Evolutionary conservation across 371 early-diverging fungal species (phyloP).

Genomic region (Mucor racemosus): DNA sequence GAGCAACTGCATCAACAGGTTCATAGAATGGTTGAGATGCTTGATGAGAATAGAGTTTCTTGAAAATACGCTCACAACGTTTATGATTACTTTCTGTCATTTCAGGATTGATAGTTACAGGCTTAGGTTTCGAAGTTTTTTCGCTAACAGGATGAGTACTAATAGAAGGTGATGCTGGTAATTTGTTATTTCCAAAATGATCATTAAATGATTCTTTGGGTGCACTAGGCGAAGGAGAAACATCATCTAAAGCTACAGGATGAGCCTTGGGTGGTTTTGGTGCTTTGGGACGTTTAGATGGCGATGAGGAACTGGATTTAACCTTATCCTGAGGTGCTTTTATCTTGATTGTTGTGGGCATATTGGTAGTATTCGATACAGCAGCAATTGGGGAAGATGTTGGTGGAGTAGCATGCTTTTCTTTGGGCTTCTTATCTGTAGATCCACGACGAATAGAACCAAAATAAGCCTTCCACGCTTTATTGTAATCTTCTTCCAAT

Average conservation of each 20-base stretch:
- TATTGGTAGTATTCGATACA: neutral
- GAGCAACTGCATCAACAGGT: constrained; percentile 81
- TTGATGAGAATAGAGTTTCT: constrained; percentile 43
- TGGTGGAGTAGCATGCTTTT: constrained; percentile 16
- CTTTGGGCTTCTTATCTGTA: constrained; percentile 20
- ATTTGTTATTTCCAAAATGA: neutral
- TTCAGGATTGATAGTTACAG: constrained; percentile 18
- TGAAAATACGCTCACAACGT: constrained; percentile 43
- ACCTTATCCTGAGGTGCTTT: neutral
- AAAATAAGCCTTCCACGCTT: constrained; percentile 56
- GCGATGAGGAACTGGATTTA: neutral
- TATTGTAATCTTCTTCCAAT: constrained; percentile 64
- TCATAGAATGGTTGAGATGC: constrained; percentile 45
- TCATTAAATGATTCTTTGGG: neutral
- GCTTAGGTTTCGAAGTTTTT: constrained; percentile 17
- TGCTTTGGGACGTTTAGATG: constrained; percentile 2
- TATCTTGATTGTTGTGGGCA: constrained; percentile 8
- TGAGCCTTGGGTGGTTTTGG: constrained; percentile 8
- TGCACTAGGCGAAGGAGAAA: neutral
- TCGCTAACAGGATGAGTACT: constrained; percentile 1
- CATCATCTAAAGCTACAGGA: neutral
- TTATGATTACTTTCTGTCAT: constrained; percentile 46
- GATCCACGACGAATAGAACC: constrained; percentile 26
- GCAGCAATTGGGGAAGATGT: neutral
- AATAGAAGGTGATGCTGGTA: neutral